A percentile compares a stretch with the other conserved stretches of the same genome.
Conservation (phyloP, 2,329 filamentous ascomycete species). For the Alternaria arbusti region DNA sequence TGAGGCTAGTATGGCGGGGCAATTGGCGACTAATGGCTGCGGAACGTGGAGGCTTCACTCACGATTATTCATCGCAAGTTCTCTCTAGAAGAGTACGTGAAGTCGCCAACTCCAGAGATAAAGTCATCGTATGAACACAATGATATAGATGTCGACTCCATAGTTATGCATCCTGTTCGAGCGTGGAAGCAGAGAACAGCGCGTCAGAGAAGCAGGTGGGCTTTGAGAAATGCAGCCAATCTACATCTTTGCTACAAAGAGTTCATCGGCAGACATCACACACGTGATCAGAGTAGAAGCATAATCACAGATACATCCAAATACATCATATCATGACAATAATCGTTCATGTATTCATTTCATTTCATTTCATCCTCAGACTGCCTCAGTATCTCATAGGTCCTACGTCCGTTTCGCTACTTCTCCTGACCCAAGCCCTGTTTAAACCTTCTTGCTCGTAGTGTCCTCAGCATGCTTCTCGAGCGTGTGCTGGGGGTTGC, state of each 20-base stretch:
- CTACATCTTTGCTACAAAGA: background rate
- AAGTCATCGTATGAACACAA: background rate
- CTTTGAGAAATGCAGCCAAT: background rate
- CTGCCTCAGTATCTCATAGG: background rate
- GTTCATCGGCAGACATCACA: background rate
- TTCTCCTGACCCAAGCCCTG: too few relatives aligned
- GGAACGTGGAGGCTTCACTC: background rate
- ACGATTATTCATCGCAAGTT: rapidly evolving
- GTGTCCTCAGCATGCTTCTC: constrained; percentile 67
- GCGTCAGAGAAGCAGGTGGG: background rate
- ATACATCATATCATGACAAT: background rate
- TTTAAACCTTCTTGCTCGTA: constrained; percentile 59
- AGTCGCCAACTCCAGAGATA: background rate
- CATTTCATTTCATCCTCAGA: background rate
- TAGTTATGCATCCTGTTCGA: background rate
- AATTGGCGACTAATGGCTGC: background rate
- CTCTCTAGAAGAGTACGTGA: background rate
- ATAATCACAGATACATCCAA: background rate
- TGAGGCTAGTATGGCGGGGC: background rate
- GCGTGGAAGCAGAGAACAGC: background rate
- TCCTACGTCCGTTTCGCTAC: too few relatives aligned
- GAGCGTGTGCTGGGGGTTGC: constrained; percentile 71
- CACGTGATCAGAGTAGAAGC: rapidly evolving
- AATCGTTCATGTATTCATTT: background rate
- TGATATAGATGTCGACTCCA: background rate